These are phyloP conservation scores for Raphanus sativus DNA, from an alignment of 345 rosid genomes.

Conservation along the genomic window DNA sequence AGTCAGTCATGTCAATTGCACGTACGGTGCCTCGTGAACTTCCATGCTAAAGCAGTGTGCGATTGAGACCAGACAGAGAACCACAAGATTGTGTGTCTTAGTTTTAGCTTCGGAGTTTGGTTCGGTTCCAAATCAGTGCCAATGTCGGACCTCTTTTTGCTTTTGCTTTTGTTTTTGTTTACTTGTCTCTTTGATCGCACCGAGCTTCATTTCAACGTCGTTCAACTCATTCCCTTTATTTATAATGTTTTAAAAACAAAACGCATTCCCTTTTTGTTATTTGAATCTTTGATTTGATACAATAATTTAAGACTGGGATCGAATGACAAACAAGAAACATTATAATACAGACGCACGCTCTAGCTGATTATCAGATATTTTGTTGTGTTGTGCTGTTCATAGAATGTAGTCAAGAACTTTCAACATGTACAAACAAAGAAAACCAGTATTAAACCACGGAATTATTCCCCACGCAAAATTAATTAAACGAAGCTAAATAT, in stretches of 20 bases:
- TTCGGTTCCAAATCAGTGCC: slow-evolving; percentile 30
- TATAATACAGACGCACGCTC: slow-evolving; percentile 15
- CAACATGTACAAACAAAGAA: not conserved
- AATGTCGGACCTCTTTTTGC: slow-evolving; percentile 7
- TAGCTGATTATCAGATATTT: not conserved
- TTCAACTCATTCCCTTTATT: slow-evolving; percentile 1
- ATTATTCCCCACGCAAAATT: not conserved
- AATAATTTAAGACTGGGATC: slow-evolving; percentile 13
- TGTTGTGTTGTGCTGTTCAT: not conserved
- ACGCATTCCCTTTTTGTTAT: slow-evolving; percentile 1
- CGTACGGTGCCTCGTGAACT: slow-evolving; percentile 6
- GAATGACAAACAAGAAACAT: not conserved
- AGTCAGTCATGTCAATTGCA: slow-evolving; percentile 19
- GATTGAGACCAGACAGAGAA: slow-evolving; percentile 28
- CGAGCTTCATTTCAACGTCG: slow-evolving; percentile 14
- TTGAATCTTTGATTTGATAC: slow-evolving; percentile 5
- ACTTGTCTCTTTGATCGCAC: slow-evolving; percentile 27
- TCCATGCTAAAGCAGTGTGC: slow-evolving; percentile 28
- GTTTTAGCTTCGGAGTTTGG: slow-evolving; percentile 29
- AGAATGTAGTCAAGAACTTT: slow-evolving; percentile 1
- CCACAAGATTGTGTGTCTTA: slow-evolving; percentile 9
- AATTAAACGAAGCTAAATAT: not conserved
- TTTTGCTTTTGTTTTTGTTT: slow-evolving; percentile 16
- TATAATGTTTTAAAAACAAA: not conserved
- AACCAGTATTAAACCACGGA: not conserved